Percentiles rank a stretch among this genome's conserved stretches.
Evolutionary conservation across 768 basidiomycete genomes (phyloP).

Genomic region (Lactarius akahatsu): DNA sequence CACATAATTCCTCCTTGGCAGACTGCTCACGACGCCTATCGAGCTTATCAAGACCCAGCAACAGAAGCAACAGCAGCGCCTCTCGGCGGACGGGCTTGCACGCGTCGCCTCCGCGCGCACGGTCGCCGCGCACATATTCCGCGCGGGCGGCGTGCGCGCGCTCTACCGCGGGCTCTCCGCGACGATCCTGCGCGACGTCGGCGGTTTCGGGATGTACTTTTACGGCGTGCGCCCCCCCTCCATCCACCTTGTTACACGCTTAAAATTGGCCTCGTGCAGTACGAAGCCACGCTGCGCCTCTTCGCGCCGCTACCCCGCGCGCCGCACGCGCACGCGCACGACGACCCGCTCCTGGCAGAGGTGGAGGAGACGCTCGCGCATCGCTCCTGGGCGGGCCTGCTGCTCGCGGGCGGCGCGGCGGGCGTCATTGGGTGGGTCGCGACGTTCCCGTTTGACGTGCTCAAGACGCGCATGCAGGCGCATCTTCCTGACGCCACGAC

Average conservation of each 20-base stretch:
- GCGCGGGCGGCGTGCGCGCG: constrained; percentile 56
- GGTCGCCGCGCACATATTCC: constrained; percentile 58
- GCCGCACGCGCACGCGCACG: constrained; percentile 6
- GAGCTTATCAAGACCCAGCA: constrained; percentile 89
- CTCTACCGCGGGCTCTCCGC: constrained; percentile 75
- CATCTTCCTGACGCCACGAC: constrained; percentile 14
- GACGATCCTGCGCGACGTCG: constrained; percentile 74
- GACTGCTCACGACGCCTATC: constrained; percentile 76
- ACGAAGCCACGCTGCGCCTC: constrained; percentile 61
- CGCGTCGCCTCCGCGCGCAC: constrained; percentile 38
- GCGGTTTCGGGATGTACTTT: constrained; percentile 82
- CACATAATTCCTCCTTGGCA: constrained; percentile 32
- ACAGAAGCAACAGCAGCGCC: constrained; percentile 48
- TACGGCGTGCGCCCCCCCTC: constrained; percentile 11
- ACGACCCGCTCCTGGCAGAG: constrained; percentile 39
- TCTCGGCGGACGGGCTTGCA: neutral
- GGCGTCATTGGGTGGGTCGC: constrained; percentile 74
- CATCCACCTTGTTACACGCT: no score
- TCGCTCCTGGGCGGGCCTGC: constrained; percentile 52
- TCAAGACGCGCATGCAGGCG: constrained; percentile 87
- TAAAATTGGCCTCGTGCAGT: constrained; percentile 38
- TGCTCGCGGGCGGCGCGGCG: constrained; percentile 74
- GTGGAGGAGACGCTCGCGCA: constrained; percentile 40
- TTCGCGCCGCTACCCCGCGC: constrained; percentile 36
- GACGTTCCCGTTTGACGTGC: constrained; percentile 87